Evolutionary conservation across 164 flowering plant species (phyloP).

Genomic region (Kingdonia uniflora): DNA sequence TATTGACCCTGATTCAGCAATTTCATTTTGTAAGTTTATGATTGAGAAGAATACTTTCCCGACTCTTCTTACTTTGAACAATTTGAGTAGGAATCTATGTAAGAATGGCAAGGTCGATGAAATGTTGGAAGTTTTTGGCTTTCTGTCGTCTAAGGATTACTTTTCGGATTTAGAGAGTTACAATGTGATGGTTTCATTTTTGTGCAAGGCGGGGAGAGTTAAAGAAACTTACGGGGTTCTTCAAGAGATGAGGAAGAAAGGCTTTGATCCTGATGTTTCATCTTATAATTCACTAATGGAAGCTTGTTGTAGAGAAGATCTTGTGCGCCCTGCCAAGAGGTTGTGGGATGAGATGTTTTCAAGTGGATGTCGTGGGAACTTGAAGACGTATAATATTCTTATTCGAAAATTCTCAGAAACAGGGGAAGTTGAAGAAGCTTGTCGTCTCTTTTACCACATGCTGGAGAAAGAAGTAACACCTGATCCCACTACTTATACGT

Average conservation of each 20-base stretch:
- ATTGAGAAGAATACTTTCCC: constrained; percentile 47
- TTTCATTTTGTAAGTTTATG: constrained; percentile 47
- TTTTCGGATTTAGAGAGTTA: constrained; percentile 57
- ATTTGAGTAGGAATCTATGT: constrained; percentile 57
- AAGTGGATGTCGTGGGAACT: constrained; percentile 50
- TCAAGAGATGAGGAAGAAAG: constrained; percentile 77
- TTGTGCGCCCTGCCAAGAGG: constrained; percentile 76
- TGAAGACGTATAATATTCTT: constrained; percentile 61
- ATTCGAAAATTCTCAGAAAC: constrained; percentile 54
- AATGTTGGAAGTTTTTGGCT: constrained; percentile 36
- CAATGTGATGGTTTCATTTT: constrained; percentile 47
- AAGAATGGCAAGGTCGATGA: constrained; percentile 44
- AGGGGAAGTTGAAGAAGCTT: constrained; percentile 58
- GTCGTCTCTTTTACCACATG: constrained; percentile 56
- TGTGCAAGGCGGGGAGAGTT: constrained; percentile 67
- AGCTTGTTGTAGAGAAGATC: constrained; percentile 81
- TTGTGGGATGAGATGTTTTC: constrained; percentile 98
- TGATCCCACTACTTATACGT: constrained; percentile 39
- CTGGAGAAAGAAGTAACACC: constrained; percentile 51
- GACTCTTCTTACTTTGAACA: constrained; percentile 44
- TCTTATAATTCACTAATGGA: constrained; percentile 74
- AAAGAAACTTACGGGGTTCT: constrained; percentile 68
- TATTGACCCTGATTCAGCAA: constrained; percentile 40
- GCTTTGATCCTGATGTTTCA: constrained; percentile 48
- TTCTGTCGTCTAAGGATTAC: constrained; percentile 40